Percentiles rank a stretch among this genome's conserved stretches.
These are phyloP conservation scores for Colletotrichum falcatum DNA, from an alignment of 2,329 filamentous ascomycete genomes.

Conservation along the genomic window DNA sequence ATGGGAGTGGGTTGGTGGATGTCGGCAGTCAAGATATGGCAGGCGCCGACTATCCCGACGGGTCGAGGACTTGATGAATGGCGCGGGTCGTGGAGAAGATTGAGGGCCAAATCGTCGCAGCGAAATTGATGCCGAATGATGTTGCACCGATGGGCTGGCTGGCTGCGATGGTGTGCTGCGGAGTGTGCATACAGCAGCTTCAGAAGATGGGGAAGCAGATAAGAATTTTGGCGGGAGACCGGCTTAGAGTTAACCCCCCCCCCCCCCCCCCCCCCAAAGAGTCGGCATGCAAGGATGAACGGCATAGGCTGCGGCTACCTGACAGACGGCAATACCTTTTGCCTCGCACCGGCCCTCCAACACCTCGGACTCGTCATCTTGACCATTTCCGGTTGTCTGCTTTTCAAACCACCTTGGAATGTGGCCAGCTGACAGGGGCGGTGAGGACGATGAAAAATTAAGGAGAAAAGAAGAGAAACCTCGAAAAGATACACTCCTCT, in stretches of 20 bases:
- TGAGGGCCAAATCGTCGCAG: not conserved
- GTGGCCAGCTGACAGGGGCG: not conserved
- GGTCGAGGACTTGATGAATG: not conserved
- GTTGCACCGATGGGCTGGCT: not conserved
- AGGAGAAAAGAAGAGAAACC: not conserved
- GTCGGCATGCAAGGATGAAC: constrained; percentile 18
- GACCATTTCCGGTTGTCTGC: not conserved
- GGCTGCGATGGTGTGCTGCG: not conserved
- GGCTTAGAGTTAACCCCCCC: not conserved
- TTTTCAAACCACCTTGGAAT: not conserved
- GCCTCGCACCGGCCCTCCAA: not conserved
- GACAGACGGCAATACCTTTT: not conserved
- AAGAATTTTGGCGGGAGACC: not conserved
- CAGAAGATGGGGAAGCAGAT: constrained; percentile 21
- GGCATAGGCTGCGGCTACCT: constrained; percentile 22
- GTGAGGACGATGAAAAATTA: not conserved
- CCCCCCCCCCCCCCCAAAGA: not conserved
- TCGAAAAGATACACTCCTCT: not conserved
- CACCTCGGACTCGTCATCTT: not conserved
- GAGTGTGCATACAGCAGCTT: not conserved
- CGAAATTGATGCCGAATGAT: not conserved
- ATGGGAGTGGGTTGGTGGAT: not conserved
- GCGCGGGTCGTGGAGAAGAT: not conserved
- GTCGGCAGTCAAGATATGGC: not conserved
- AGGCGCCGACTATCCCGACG: constrained; percentile 3